A percentile compares a stretch with the other conserved stretches of the same genome.
Conservation (phyloP, 345 rosid genomes). For the Ceriops zippeliana region DNA sequence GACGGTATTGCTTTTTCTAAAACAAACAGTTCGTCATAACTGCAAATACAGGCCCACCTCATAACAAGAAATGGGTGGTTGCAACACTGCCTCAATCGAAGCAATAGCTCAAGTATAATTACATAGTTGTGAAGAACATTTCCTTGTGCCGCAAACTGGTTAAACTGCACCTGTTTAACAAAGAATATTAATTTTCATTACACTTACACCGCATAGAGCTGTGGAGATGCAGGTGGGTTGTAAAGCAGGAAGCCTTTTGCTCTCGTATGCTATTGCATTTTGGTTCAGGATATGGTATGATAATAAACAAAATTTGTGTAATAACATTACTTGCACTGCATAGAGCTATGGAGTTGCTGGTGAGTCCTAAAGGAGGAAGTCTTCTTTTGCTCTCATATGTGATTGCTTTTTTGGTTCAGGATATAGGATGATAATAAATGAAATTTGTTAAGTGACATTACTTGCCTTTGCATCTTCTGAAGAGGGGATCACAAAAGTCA, state of each 20-base stretch:
- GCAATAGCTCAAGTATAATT: constrained; percentile 61
- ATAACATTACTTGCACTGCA: constrained; percentile 23
- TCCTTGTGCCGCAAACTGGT: constrained; percentile 67
- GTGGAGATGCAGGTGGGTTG: background rate
- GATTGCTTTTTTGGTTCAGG: too few species aligned
- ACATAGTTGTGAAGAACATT: constrained; percentile 70
- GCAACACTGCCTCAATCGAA: constrained; percentile 71
- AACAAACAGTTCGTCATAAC: background rate
- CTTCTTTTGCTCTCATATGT: too few species aligned
- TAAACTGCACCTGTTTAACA: constrained; percentile 55
- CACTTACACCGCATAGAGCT: too few species aligned
- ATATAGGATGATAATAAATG: background rate
- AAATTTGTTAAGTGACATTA: background rate
- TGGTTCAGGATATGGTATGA: background rate
- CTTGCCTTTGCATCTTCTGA: constrained; percentile 58
- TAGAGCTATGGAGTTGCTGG: too few species aligned
- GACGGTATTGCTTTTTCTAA: background rate
- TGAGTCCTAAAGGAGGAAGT: too few species aligned
- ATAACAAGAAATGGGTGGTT: constrained; percentile 70
- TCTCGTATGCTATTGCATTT: background rate
- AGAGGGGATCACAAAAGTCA: constrained; percentile 59
- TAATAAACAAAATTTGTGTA: background rate
- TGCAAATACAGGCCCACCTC: constrained; percentile 36
- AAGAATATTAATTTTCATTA: constrained; percentile 3
- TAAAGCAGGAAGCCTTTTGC: too few species aligned